A percentile compares a stretch with the other conserved stretches of the same genome.
phyloP scores from a whole-genome alignment of 768 basidiomycete species.

The Tylopilus plumbeoviolaceoides region DNA sequence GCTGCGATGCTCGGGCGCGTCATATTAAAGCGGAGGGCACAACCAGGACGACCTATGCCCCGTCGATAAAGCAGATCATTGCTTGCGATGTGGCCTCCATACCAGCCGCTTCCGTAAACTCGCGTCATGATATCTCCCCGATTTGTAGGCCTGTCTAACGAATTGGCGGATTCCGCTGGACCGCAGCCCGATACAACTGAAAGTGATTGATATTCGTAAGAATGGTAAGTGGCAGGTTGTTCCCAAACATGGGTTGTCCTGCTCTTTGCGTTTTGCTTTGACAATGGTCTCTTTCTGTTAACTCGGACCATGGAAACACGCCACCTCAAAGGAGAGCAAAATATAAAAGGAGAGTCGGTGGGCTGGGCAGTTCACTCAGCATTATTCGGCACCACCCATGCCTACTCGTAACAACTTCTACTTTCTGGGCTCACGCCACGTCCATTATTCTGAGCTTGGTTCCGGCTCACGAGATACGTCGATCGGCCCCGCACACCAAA shows the following conservation, averaged over 20 bases:
- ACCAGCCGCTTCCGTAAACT: constrained; percentile 5
- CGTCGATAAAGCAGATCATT: constrained; percentile 33
- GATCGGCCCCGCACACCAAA: not conserved
- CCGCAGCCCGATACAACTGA: constrained; percentile 5
- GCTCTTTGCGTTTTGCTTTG: constrained; percentile 6
- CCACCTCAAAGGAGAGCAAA: constrained; percentile 1
- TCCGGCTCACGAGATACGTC: not conserved
- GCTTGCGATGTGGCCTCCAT: not conserved
- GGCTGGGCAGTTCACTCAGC: not conserved
- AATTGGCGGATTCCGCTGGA: not conserved
- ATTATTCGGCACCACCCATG: constrained; percentile 1
- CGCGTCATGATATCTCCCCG: not conserved
- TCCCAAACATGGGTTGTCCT: constrained; percentile 7
- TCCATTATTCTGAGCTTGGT: constrained; percentile 2
- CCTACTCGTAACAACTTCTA: not conserved
- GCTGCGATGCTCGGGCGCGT: constrained; percentile 76
- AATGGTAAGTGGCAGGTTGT: constrained; percentile 9
- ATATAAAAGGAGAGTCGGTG: constrained; percentile 7
- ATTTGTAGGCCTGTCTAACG: not conserved
- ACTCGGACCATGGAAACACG: constrained; percentile 1
- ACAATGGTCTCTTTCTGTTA: constrained; percentile 6
- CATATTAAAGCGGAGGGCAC: constrained; percentile 49
- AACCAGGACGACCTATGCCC: constrained; percentile 53
- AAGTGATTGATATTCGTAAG: not conserved
- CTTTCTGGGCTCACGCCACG: not conserved